Evolutionary conservation across 2,329 filamentous ascomycete genomes (phyloP).

Genomic region (Thielaviopsis ethacetica): DNA sequence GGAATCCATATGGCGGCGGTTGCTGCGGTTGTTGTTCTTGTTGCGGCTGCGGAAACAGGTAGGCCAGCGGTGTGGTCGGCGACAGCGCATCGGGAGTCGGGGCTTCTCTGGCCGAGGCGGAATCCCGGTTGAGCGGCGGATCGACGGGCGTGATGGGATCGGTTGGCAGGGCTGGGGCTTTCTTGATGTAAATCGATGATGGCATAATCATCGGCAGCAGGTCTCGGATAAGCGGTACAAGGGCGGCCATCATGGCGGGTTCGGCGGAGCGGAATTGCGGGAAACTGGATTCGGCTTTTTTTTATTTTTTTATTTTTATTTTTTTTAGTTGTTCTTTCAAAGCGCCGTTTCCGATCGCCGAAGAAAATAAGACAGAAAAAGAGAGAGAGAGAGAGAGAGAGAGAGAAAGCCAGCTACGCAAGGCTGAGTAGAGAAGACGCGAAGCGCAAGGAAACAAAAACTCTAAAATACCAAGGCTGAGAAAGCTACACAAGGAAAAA

Average conservation of each 20-base stretch:
- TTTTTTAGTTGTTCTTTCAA: not conserved
- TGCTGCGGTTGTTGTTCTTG: not conserved
- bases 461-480: not conserved
- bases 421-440: not conserved
- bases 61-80: not conserved
- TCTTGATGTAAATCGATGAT: constrained; percentile 35
- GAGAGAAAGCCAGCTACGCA: not conserved
- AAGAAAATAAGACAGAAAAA: not conserved
- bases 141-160: constrained; percentile 21
- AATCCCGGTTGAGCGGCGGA: constrained; percentile 17
- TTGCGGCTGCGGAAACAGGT: constrained; percentile 18
- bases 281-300: not conserved
- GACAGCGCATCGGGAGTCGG: not conserved
- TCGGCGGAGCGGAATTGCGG: not conserved
- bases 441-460: not conserved
- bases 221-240: constrained; percentile 39
- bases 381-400: not conserved
- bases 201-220: constrained; percentile 44
- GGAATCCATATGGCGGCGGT: not conserved
- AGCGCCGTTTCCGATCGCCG: not conserved
- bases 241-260: constrained; percentile 28
- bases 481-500: no score
- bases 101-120: not conserved
- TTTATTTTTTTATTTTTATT: no score
- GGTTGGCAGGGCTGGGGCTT: constrained; percentile 18